phyloP scores from a whole-genome alignment of 1,139 yeast species.

The Blastobotrys persicus region DNA sequence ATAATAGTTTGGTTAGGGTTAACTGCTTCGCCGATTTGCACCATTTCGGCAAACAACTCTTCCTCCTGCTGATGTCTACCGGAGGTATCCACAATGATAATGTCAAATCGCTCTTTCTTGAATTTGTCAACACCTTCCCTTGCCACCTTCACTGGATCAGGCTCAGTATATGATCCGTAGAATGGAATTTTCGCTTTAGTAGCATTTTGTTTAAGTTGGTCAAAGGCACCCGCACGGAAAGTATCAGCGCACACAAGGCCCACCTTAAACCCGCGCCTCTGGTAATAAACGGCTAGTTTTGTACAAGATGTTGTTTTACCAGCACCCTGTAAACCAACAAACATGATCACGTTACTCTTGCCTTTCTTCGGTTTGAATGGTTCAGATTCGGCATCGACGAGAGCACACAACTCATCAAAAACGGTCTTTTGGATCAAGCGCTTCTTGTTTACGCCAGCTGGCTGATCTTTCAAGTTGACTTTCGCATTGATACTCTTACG shows the following conservation, averaged over 20 bases:
- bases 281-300: constrained; percentile 90
- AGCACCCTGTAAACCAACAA: constrained; percentile 97
- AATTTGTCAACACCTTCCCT: constrained; percentile 88
- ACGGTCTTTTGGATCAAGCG: constrained; percentile 86
- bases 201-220: constrained; percentile 96
- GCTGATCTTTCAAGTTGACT: constrained; percentile 50
- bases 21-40: constrained; percentile 83
- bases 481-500: constrained; percentile 69
- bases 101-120: constrained; percentile 86
- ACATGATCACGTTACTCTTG: constrained; percentile 76
- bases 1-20: constrained; percentile 91
- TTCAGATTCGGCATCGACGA: constrained; percentile 61
- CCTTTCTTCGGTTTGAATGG: constrained; percentile 88
- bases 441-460: constrained; percentile 57
- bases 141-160: constrained; percentile 93
- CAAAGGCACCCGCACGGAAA: constrained; percentile 99
- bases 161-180: constrained; percentile 92
- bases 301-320: constrained; percentile 99
- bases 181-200: constrained; percentile 92
- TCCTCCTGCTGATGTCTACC: constrained; percentile 97
- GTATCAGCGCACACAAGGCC: constrained; percentile 99
- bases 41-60: constrained; percentile 90
- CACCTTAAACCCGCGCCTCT: constrained; percentile 88
- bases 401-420: constrained; percentile 82
- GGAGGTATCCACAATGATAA: constrained; percentile 94